Conservation (phyloP, 495 filamentous ascomycete species). For the Chaetomium fimeti region DNA sequence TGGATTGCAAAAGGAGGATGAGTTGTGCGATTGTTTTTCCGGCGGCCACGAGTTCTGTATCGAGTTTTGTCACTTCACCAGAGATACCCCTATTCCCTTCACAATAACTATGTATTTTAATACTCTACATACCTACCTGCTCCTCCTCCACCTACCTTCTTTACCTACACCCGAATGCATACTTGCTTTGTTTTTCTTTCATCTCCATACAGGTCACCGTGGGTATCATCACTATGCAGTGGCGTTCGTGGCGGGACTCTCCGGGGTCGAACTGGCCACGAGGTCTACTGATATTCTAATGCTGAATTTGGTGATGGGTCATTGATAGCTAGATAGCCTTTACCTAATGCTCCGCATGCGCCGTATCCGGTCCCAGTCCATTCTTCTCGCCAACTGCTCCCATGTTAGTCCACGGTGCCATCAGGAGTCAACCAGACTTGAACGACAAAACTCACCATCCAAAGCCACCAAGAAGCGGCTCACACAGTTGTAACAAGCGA, state of each 20-base stretch:
- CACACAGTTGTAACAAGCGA: constrained; percentile 84
- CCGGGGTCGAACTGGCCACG: not conserved
- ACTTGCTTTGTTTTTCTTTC: not conserved
- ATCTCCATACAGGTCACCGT: not conserved
- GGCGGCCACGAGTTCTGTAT: constrained; percentile 2
- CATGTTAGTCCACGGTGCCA: constrained; percentile 9
- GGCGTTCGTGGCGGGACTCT: not conserved
- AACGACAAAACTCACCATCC: constrained; percentile 55
- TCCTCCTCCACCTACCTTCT: not conserved
- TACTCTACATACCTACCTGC: not conserved
- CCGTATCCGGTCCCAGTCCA: constrained; percentile 42
- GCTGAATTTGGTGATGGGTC: not conserved
- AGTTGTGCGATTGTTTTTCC: constrained; percentile 12
- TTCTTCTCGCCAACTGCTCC: constrained; percentile 52
- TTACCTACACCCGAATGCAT: not conserved
- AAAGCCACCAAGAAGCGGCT: constrained; percentile 80
- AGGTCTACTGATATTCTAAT: not conserved
- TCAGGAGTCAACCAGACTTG: not conserved
- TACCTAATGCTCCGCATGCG: constrained; percentile 19
- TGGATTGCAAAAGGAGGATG: constrained; percentile 7
- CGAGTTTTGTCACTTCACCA: constrained; percentile 36
- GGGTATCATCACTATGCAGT: not conserved
- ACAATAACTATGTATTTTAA: constrained; percentile 11
- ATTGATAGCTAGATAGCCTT: not conserved
- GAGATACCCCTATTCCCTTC: constrained; percentile 35